phyloP scores from a whole-genome alignment of 163 green algal species.

The Scenedesmus sp. region DNA sequence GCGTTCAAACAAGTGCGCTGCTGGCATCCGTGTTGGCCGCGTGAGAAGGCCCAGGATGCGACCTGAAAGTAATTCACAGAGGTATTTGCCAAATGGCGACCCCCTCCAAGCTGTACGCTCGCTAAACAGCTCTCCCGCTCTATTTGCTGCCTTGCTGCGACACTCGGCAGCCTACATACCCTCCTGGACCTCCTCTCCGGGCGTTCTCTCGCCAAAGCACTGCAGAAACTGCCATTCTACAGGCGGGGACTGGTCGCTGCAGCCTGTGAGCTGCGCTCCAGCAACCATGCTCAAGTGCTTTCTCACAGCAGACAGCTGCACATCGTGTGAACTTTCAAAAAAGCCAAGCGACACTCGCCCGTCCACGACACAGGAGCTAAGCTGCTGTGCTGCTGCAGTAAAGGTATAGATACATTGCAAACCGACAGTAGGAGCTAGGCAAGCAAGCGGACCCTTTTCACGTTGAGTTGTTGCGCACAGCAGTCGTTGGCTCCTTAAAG shows the following conservation, averaged over 20 bases:
- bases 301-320: not conserved
- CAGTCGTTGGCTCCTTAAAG: not conserved
- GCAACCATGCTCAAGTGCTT: not conserved
- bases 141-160: slow-evolving; percentile 30
- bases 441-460: not conserved
- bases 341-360: not conserved
- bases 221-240: slow-evolving; percentile 85
- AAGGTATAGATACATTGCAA: slow-evolving; percentile 16
- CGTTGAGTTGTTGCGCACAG: not conserved
- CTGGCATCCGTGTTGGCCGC: not conserved
- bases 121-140: slow-evolving; percentile 12
- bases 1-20: slow-evolving; percentile 11
- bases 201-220: slow-evolving; percentile 95
- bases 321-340: not conserved
- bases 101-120: not conserved
- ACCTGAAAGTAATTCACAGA: not conserved
- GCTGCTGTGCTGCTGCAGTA: slow-evolving; percentile 7
- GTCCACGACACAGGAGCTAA: not conserved
- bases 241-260: slow-evolving; percentile 21
- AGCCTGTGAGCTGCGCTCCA: slow-evolving; percentile 16
- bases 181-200: slow-evolving; percentile 96
- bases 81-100: too few species aligned
- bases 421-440: not conserved
- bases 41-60: not conserved
- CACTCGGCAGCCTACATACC: slow-evolving; percentile 68